Evolutionary conservation across 108 stramenopile species (phyloP).

Genomic region (Bacterosira constricta): DNA sequence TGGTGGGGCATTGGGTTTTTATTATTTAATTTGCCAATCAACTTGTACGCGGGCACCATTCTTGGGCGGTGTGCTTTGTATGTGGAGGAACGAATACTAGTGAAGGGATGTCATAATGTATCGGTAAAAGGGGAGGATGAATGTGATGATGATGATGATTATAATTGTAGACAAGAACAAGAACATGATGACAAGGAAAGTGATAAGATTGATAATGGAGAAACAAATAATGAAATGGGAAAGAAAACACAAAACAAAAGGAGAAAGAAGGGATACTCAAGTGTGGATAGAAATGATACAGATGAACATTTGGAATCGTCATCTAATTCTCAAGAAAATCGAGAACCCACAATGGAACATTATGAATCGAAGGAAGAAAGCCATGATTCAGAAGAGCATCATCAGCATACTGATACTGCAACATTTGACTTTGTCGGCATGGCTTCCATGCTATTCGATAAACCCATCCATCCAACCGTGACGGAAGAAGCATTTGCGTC

Average conservation of each 20-base stretch:
- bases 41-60: constrained; percentile 66
- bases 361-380: constrained; percentile 25
- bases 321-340: too few species aligned
- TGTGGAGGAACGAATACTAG: constrained; percentile 47
- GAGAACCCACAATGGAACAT: too few species aligned
- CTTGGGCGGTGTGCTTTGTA: constrained; percentile 46
- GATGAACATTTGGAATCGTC: too few species aligned
- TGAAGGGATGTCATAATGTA: too few species aligned
- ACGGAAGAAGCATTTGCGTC: too few species aligned
- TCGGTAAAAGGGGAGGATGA: constrained; percentile 8
- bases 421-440: constrained; percentile 80
- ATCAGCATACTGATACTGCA: constrained; percentile 50
- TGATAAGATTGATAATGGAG: background rate
- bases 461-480: constrained; percentile 19
- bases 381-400: background rate
- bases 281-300: constrained; percentile 8
- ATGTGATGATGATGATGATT: constrained; percentile 2
- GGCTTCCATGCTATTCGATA: constrained; percentile 56
- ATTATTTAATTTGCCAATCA: constrained; percentile 61
- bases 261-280: constrained; percentile 13
- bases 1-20: constrained; percentile 64
- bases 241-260: background rate
- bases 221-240: constrained; percentile 1
- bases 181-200: constrained; percentile 1
- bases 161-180: background rate